Conservation (phyloP, 2,329 filamentous ascomycete genomes). For the Talaromyces verruculosus region DNA sequence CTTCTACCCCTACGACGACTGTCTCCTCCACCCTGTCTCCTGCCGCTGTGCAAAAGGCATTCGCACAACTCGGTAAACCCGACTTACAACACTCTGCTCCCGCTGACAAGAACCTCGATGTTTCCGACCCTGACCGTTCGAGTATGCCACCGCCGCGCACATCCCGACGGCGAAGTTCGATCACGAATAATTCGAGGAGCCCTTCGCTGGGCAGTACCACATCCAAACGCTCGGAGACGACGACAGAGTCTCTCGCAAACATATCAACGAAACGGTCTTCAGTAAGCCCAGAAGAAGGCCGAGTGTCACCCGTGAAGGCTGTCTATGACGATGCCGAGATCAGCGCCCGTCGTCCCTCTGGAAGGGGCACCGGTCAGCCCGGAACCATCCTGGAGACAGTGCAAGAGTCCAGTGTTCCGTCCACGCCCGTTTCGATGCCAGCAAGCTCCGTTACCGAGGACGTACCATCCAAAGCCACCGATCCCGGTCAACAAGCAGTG, state of each 20-base stretch:
- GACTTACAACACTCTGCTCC: constrained; percentile 58
- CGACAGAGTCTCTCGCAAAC: constrained; percentile 32
- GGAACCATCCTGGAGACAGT: constrained; percentile 78
- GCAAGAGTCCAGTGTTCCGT: constrained; percentile 79
- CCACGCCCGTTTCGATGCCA: constrained; percentile 58
- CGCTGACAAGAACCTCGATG: constrained; percentile 62
- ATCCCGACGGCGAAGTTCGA: constrained; percentile 22
- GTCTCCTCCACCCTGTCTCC: constrained; percentile 53
- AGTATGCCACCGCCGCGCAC: constrained; percentile 36
- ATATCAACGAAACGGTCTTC: constrained; percentile 37
- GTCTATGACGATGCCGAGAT: constrained; percentile 50
- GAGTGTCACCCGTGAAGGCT: constrained; percentile 26
- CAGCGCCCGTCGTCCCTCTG: constrained; percentile 55
- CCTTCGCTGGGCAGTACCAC: constrained; percentile 10
- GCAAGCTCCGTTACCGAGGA: constrained; percentile 42
- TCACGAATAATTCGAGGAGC: constrained; percentile 18
- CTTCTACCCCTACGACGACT: constrained; percentile 27
- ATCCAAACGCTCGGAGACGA: constrained; percentile 28
- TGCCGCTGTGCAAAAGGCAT: constrained; percentile 63
- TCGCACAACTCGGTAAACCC: constrained; percentile 68
- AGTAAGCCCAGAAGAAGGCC: constrained; percentile 29
- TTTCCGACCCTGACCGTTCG: constrained; percentile 65
- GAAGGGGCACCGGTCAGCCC: constrained; percentile 59
- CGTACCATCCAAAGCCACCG: constrained; percentile 38
- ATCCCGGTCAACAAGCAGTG: constrained; percentile 48